phyloP scores from a whole-genome alignment of 2,329 filamentous ascomycete species.

The Endothia cerciana region DNA sequence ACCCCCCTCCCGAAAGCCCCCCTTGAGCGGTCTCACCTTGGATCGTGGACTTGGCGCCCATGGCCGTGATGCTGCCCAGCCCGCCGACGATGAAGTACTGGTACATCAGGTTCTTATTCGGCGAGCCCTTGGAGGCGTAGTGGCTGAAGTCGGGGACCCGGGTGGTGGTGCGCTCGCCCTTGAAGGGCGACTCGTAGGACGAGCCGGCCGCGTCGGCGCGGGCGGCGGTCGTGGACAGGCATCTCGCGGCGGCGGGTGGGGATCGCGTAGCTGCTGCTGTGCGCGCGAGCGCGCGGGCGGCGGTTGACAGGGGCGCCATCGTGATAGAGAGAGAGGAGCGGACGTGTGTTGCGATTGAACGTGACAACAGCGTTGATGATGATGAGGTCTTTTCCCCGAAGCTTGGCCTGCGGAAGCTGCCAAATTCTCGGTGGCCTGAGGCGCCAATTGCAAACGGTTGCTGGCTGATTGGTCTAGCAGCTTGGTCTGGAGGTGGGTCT shows the following conservation, averaged over 20 bases:
- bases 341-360: slow-evolving; percentile 30
- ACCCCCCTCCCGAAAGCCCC: slow-evolving; percentile 15
- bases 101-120: slow-evolving; percentile 82
- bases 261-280: slow-evolving; percentile 40
- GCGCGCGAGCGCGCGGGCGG: slow-evolving; percentile 72
- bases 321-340: slow-evolving; percentile 39
- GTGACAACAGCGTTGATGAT: slow-evolving; percentile 37
- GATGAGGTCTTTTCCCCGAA: slow-evolving; percentile 54
- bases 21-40: slow-evolving; percentile 70
- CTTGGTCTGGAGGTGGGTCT: slow-evolving; percentile 13
- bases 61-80: slow-evolving; percentile 87
- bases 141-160: slow-evolving; percentile 88
- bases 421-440: slow-evolving; percentile 31
- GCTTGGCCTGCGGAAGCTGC: slow-evolving; percentile 31
- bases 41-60: slow-evolving; percentile 96
- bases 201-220: slow-evolving; percentile 50
- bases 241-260: slow-evolving; percentile 50
- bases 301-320: slow-evolving; percentile 71
- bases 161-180: slow-evolving; percentile 59
- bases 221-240: slow-evolving; percentile 59
- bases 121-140: slow-evolving; percentile 74
- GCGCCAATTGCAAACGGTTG: slow-evolving; percentile 28
- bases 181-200: slow-evolving; percentile 66
- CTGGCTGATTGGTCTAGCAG: slow-evolving; percentile 26
- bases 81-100: slow-evolving; percentile 98